Evolutionary conservation across 1,284 basidiomycete species (phyloP), one percentile per base, ranked within the genome.

Genomic region (Rhodotorula sp.): DNA sequence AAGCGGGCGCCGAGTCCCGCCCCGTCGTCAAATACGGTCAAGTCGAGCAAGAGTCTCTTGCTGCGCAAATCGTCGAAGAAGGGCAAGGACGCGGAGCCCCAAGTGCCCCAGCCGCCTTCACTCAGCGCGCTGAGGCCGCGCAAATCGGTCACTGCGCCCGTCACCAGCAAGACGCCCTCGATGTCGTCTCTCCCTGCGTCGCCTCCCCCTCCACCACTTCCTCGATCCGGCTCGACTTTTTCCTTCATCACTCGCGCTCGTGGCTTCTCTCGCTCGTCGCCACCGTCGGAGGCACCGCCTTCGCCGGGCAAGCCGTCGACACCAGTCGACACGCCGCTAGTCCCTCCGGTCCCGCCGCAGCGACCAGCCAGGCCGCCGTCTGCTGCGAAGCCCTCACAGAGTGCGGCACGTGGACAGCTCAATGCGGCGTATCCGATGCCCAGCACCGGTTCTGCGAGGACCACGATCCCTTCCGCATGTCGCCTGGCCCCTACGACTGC

Each of bases 391-490:
- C 52, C 20, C 15, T 20, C 5, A 44, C 39, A 44, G 39, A 44
- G 13, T 19, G 20, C 29, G 2, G 8, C 44, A 22, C 57, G 34
- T 17, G 70, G 62, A 1, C 51, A 62, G 29, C 70, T 71, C 66
- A 68, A 68, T 60, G 3, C 27, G 22, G 47, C 36, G 6, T 71
- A 62, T 48, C 47, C 48, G 51, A 68, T 71, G 70, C 70, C 70
- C 2, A 34, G 63, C 9, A n/a, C 48, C 1, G 13, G 32, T 2
- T 6, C 32, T 13, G 3, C 13, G 39, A 15, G 13, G 9, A 13
- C 39, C 39, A 17, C 39, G 13, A 17, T 10, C 19, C 13, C 39
- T 44, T 44, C 39, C 19, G 39, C 13, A 44, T 44, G 13, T 49
- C 47, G 20, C 11, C 49, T n/a, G n/a, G n/a, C n/a, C n/a, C n/a